These are phyloP conservation scores for Prunus fruticosa DNA, from an alignment of 306 rosid species.

Conservation along the genomic window DNA sequence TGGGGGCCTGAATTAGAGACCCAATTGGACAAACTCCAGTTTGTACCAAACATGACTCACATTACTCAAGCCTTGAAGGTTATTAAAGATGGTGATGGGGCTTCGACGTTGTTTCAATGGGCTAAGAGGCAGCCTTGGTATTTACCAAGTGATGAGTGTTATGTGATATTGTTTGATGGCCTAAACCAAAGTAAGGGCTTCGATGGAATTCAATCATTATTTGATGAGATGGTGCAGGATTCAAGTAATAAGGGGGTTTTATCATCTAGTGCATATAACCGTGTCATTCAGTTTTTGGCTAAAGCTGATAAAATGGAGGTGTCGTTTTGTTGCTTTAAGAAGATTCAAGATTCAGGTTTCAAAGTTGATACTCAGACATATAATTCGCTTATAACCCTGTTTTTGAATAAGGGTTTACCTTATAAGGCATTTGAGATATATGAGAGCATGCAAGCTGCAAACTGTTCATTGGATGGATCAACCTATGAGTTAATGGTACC, in stretches of 20 bases:
- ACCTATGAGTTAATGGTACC: conserved; percentile 94
- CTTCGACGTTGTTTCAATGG: conserved; percentile 86
- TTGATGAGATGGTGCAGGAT: conserved; percentile 86
- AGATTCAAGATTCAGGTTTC: conserved; percentile 62
- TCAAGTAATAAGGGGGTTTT: conserved; percentile 40
- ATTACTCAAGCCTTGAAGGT: conserved; percentile 67
- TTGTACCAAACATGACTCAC: conserved; percentile 77
- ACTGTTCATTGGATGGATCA: conserved; percentile 62
- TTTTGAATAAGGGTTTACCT: conserved; percentile 87
- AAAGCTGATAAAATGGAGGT: conserved; percentile 86
- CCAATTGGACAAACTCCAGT: conserved; percentile 83
- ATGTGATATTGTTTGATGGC: conserved; percentile 63
- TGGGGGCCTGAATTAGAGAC: conserved; percentile 98
- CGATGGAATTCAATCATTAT: conserved; percentile 72
- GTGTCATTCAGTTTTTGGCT: conserved; percentile 77
- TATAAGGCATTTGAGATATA: conserved; percentile 91
- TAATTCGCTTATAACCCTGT: conserved; percentile 73
- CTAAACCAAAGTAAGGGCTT: conserved; percentile 66
- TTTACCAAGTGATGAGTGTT: conserved; percentile 65
- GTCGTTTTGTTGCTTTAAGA: conserved; percentile 83
- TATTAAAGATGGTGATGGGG: conserved; percentile 55
- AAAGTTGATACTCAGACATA: conserved; percentile 67
- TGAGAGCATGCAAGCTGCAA: conserved; percentile 74
- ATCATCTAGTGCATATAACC: conserved; percentile 56
- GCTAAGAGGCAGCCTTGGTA: conserved; percentile 91